Base-by-base conservation (phyloP, 768 basidiomycete genomes). In the Boletus rubroflammeus region DNA sequence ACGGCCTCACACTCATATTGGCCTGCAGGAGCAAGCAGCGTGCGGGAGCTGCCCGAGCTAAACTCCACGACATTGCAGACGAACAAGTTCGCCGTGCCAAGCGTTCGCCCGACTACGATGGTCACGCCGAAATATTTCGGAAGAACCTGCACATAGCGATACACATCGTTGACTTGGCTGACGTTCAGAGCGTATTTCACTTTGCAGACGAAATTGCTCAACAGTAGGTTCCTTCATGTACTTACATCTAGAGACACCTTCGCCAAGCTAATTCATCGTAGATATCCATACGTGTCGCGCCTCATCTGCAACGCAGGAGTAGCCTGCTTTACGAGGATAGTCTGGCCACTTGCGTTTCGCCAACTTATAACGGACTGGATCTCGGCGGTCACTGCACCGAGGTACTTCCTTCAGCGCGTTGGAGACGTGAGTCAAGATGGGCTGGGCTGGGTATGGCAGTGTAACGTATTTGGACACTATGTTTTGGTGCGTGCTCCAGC, bases 391-490 rank as follows among this genome's bases (percentile, higher is more conserved):
- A 82, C 84, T 6, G 53, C 71, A 4, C 89, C 88, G 1, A 59
- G 50, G 14, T 91, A 68, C 68, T 80, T 85, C 62, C 53, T 75
- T 5, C 89, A 93, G 66, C 67, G 75, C 28, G 63, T 54, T 11
- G 89, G 87, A 8, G 78, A 84, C 57, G 60, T 78, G 47, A 88
- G 82, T 57, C 70, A 72, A 5, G 90, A 94, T 58, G 83, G 85
- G 6, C 70, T 92, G 0, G 92, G 92, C 3, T 86, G 80, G 78
- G 80, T 85, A 7, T 94, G 90, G 89, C 89, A 93, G 64, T 87
- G 82, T 55, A 93, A 93, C 61, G 72, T 92, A 26, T 92, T 93
- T 52, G 84, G 86, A 0, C 90, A 93, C 68, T 93, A 86, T 64
- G 78, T 78, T 28, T 71, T 94, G 59, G 91, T 93, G 63, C 51